Base-by-base conservation (phyloP, 1,284 basidiomycete species). In the Trichosporon ovoides region DNA sequence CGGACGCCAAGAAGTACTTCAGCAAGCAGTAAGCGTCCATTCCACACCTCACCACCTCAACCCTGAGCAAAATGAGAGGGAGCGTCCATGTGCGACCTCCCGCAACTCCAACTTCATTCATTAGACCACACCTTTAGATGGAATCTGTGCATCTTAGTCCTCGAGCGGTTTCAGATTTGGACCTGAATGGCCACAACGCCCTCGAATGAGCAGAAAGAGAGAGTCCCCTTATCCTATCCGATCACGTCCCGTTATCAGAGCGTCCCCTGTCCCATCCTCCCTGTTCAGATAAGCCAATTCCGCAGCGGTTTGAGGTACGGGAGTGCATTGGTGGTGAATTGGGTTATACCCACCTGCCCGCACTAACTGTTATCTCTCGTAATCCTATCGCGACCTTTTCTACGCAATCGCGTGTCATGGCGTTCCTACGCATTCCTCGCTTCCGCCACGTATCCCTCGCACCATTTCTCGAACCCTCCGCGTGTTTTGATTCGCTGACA, bases 1-100 rank as follows among this genome's bases (percentile, higher is more conserved):
- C 59, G 40, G 83, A 81, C 58, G 87, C 87, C 62, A 77, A 85
- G 55, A 87, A 89, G 68, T 92, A 91, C 79, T 92, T 93, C 63
- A 61, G 64, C 53, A 75, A 75, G 69, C 73, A 75, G 73, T 75
- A 71, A 73, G 73, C 67, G 56, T 57, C 53, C 52, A 22, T 34
- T 35, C 31, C 51, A 9, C 33, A 36, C 28, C 24, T 48, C 43
- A 19, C 38, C 24, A 18, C 53, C 31, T 31, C 19, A 24, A 34
- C 36, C 51, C 35, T 33, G 20, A 24, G 34, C 50, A n/a, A 28
- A 24, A 13, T 28, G 28, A n/a, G 38, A 34, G 52, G 20, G n/a
- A 18, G 6, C 12, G 18, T 19, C 38, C 49, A 31, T 24, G 6
- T 38, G 33, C 31, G 18, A 33, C 48, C 11, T 16, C 55, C 18